Conservation (phyloP, 2,329 filamentous ascomycete species). For the Penicillium sp. region DNA sequence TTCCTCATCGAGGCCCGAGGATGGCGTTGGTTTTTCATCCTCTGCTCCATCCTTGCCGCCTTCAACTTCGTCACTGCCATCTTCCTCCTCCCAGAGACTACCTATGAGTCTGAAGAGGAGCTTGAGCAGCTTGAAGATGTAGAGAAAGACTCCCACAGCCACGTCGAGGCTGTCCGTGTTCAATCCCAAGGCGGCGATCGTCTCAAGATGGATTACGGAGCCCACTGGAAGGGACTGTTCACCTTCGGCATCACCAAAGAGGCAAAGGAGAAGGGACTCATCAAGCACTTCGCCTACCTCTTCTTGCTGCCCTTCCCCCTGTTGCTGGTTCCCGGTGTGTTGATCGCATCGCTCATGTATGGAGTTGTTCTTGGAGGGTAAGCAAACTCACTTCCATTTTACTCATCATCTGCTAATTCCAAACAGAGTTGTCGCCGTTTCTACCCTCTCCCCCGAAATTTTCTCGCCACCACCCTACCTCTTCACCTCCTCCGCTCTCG, state of each 20-base stretch:
- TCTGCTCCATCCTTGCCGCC: slow-evolving; percentile 33
- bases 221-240: slow-evolving; percentile 32
- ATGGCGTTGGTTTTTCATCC: slow-evolving; percentile 42
- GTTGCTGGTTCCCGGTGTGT: slow-evolving; percentile 23
- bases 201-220: slow-evolving; percentile 22
- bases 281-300: slow-evolving; percentile 15
- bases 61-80: slow-evolving; percentile 32
- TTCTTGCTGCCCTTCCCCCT: slow-evolving; percentile 28
- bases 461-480: slow-evolving; percentile 35
- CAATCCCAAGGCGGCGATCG: slow-evolving; percentile 10
- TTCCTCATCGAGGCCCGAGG: slow-evolving; percentile 34
- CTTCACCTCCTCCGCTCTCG: slow-evolving; percentile 27
- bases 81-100: slow-evolving; percentile 39
- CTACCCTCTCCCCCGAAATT: slow-evolving; percentile 27
- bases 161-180: slow-evolving; percentile 18
- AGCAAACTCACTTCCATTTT: neutral
- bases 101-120: slow-evolving; percentile 30
- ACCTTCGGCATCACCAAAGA: slow-evolving; percentile 23
- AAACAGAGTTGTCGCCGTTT: slow-evolving; percentile 26
- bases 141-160: slow-evolving; percentile 18
- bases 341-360: slow-evolving; percentile 29
- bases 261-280: slow-evolving; percentile 18
- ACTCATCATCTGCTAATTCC: neutral
- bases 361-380: slow-evolving; percentile 29
- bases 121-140: slow-evolving; percentile 19